Percentiles rank a stretch among this genome's conserved stretches.
Evolutionary conservation across 129 eudicot species (phyloP).

Genomic region (Glebionis coronaria): DNA sequence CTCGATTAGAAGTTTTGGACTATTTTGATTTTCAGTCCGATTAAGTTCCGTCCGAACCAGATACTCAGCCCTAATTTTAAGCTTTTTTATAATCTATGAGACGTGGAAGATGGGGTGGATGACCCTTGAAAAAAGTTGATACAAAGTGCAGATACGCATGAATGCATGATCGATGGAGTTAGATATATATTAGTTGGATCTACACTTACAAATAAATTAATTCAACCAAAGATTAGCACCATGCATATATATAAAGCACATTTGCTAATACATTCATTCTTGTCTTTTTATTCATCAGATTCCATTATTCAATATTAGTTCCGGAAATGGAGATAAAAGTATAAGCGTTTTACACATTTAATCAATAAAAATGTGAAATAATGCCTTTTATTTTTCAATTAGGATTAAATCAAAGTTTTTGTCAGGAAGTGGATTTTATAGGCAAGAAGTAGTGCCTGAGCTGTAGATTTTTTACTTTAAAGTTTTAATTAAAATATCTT

Average conservation of each 20-base stretch:
- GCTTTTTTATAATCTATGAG: neutral
- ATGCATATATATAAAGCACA: constrained; percentile 19
- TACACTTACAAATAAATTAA: constrained; percentile 16
- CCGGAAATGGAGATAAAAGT: neutral
- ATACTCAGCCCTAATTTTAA: too few species aligned
- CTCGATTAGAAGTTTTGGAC: too few species aligned
- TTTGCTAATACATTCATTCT: neutral
- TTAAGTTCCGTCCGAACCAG: too few species aligned
- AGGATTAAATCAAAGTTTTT: too few species aligned
- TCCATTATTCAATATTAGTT: neutral
- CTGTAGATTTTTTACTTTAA: too few species aligned
- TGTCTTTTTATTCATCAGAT: neutral
- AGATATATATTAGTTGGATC: constrained; percentile 30
- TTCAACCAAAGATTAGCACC: constrained; percentile 8
- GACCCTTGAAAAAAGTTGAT: constrained; percentile 28
- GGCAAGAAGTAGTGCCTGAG: too few species aligned
- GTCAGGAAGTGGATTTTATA: too few species aligned
- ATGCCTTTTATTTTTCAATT: too few species aligned
- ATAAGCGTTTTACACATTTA: neutral
- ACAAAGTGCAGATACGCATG: constrained; percentile 19
- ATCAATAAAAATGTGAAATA: too few species aligned
- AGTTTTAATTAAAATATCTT: too few species aligned
- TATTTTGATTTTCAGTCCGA: too few species aligned
- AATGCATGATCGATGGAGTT: neutral
- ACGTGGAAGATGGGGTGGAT: constrained; percentile 27